These are phyloP conservation scores for Wickerhamomyces sydowiorum DNA, from an alignment of 805 yeast genomes.

Conservation along the genomic window DNA sequence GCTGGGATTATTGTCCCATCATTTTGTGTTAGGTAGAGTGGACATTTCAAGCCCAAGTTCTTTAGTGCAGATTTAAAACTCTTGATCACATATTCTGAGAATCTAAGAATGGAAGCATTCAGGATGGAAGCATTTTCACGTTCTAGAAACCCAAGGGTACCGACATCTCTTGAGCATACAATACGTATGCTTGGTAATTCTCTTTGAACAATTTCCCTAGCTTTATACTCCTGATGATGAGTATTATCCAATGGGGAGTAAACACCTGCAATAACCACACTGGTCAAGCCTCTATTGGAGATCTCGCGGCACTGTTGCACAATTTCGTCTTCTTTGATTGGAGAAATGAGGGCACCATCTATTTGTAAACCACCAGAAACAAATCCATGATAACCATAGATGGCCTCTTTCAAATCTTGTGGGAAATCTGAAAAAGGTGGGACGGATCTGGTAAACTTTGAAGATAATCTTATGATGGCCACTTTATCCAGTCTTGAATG, in stretches of 20 bases:
- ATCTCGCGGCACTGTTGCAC: conserved; percentile 24
- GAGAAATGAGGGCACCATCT: conserved; percentile 32
- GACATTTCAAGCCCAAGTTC: conserved; percentile 30
- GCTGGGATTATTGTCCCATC: conserved; percentile 42
- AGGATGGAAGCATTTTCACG: conserved; percentile 41
- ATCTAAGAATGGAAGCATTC: conserved; percentile 35
- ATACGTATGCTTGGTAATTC: conserved; percentile 28
- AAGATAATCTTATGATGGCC: conserved; percentile 35
- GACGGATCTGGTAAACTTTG: conserved; percentile 29
- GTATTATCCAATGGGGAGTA: conserved; percentile 29
- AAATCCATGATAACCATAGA: conserved; percentile 28
- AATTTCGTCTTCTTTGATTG: conserved; percentile 24
- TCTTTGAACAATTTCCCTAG: conserved; percentile 23
- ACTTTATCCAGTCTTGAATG: conserved; percentile 33
- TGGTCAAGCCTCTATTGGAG: conserved; percentile 23
- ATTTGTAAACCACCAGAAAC: conserved; percentile 35
- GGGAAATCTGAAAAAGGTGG: conserved; percentile 40
- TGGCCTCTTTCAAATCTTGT: conserved; percentile 24
- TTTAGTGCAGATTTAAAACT: conserved; percentile 33
- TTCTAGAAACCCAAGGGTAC: conserved; percentile 36
- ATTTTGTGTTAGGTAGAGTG: conserved; percentile 39
- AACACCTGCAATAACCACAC: conserved; percentile 33
- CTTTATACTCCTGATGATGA: conserved; percentile 28
- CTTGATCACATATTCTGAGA: conserved; percentile 32
- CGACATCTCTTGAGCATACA: conserved; percentile 32